phyloP scores from a whole-genome alignment of 108 stramenopile species.

The Fistulifera solaris region DNA sequence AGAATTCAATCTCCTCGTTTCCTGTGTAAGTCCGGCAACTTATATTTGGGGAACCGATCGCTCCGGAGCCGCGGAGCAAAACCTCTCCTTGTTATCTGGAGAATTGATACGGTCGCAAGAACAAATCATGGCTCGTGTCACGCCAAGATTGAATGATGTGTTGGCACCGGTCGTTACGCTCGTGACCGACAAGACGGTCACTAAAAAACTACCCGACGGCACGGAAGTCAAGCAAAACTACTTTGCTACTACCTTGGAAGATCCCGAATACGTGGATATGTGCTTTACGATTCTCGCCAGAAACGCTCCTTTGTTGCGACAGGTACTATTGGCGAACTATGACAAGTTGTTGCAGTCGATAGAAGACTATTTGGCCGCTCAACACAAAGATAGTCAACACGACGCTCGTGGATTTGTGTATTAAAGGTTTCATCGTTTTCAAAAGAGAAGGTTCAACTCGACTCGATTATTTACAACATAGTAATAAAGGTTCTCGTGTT shows the following conservation, averaged over 20 bases:
- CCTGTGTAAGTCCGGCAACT: conserved; percentile 54
- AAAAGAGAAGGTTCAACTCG: too few species aligned
- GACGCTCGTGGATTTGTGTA: conserved; percentile 33
- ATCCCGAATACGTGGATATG: conserved; percentile 51
- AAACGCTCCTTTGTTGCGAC: conserved; percentile 59
- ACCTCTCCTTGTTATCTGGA: conserved; percentile 40
- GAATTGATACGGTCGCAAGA: conserved; percentile 68
- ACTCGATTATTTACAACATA: too few species aligned
- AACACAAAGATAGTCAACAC: conserved; percentile 45
- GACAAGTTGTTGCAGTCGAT: conserved; percentile 43
- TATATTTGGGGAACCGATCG: conserved; percentile 83
- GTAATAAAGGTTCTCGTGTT: too few species aligned
- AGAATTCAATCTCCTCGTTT: conserved; percentile 56
- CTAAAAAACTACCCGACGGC: conserved; percentile 10
- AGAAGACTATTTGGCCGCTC: conserved; percentile 62
- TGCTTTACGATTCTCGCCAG: conserved; percentile 48
- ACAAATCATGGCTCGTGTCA: conserved; percentile 46
- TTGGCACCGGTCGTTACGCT: conserved; percentile 71
- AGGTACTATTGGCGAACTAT: conserved; percentile 56
- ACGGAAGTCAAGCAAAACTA: conserved; percentile 54
- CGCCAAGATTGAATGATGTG: conserved; percentile 63
- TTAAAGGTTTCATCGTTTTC: conserved; percentile 9
- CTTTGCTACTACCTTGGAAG: conserved; percentile 47
- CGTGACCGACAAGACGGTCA: conserved; percentile 45
- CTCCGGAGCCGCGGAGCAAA: conserved; percentile 72